phyloP scores from a whole-genome alignment of 192 early-diverging fungal genomes.

The Backusella circina region DNA sequence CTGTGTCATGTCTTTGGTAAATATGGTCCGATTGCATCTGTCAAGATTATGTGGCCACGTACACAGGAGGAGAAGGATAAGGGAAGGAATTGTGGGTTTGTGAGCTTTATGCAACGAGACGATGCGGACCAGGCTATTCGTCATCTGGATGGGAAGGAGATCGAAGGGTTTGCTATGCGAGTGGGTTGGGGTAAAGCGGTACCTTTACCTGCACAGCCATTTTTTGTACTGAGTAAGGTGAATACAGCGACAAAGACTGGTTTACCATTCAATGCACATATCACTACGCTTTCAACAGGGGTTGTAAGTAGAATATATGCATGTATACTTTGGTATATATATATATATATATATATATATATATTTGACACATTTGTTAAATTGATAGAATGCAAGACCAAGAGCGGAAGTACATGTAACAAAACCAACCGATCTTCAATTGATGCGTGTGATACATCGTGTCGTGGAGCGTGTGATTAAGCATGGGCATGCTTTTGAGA shows the following conservation, averaged over 20 bases:
- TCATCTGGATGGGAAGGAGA: conserved; percentile 67
- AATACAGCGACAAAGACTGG: conserved; percentile 34
- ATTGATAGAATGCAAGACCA: conserved; percentile 30
- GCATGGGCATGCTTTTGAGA: conserved; percentile 73
- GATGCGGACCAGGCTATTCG: conserved; percentile 68
- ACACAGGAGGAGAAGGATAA: conserved; percentile 79
- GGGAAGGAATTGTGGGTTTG: conserved; percentile 80
- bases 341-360: neutral
- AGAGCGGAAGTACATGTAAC: conserved; percentile 64
- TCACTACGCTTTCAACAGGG: conserved; percentile 13
- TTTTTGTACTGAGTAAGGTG: conserved; percentile 51
- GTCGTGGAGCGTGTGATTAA: conserved; percentile 75
- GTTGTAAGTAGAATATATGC: conserved; percentile 7
- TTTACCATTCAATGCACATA: conserved; percentile 62
- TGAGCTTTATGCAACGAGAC: conserved; percentile 81
- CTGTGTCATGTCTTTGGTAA: conserved; percentile 74
- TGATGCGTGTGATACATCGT: conserved; percentile 74
- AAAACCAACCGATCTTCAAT: conserved; percentile 52
- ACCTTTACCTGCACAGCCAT: conserved; percentile 64
- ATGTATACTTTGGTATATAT: too few species aligned
- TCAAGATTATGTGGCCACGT: conserved; percentile 97
- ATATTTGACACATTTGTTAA: too few species aligned
- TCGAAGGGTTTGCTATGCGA: conserved; percentile 56
- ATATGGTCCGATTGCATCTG: conserved; percentile 83
- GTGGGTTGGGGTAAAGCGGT: conserved; percentile 88